Evolutionary conservation across 202 grass and related monocot species (phyloP).

Genomic region (Schoenoplectus tabernaemontani): DNA sequence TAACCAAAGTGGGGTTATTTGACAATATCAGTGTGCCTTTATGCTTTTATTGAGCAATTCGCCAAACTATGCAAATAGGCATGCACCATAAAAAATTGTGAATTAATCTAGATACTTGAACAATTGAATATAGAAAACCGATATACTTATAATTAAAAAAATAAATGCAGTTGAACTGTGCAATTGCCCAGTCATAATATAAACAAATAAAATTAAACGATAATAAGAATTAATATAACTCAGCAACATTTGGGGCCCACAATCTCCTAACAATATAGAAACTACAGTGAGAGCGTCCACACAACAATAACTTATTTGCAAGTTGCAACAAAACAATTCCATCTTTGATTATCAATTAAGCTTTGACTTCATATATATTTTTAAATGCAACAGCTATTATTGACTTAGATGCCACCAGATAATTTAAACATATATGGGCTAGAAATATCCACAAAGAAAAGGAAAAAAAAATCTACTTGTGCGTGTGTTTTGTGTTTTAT

Average conservation of each 20-base stretch:
- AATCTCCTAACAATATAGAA: neutral
- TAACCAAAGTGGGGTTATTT: constrained; percentile 19
- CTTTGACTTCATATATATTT: neutral
- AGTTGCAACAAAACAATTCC: constrained; percentile 2
- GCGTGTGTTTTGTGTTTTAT: neutral
- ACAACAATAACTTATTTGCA: neutral
- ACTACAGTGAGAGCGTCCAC: neutral
- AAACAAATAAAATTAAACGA: neutral
- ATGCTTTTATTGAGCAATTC: neutral
- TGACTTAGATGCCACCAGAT: neutral
- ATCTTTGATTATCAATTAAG: constrained; percentile 2
- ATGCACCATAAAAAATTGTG: neutral
- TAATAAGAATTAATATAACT: neutral
- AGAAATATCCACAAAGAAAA: neutral
- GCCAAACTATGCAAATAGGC: neutral
- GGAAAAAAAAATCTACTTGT: neutral
- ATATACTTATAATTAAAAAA: neutral
- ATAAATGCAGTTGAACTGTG: neutral
- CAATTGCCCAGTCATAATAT: neutral
- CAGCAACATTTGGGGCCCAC: neutral
- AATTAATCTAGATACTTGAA: neutral
- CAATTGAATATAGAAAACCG: neutral
- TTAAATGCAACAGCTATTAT: constrained; percentile 15
- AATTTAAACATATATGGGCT: neutral
- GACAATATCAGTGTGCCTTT: neutral